Conservation (phyloP, 805 yeast species). For the Kodamaea sagamina region DNA sequence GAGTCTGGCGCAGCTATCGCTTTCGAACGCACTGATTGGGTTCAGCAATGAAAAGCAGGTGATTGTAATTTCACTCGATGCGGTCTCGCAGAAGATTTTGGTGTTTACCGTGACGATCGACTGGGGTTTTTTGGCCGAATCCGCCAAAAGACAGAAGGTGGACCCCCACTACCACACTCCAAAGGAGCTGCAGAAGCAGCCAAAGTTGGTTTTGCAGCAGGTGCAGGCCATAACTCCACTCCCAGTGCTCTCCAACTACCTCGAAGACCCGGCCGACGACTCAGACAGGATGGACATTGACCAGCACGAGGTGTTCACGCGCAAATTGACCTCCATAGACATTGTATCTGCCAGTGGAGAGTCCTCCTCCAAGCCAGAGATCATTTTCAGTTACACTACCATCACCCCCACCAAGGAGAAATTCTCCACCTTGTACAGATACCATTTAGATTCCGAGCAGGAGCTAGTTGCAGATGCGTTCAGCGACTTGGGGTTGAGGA, state of each 20-base stretch:
- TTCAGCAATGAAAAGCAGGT: slow-evolving; percentile 50
- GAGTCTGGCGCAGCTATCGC: slow-evolving; percentile 28
- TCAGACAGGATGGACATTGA: slow-evolving; percentile 17
- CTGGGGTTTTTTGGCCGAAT: slow-evolving; percentile 56
- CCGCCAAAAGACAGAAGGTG: slow-evolving; percentile 47
- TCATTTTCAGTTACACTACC: slow-evolving; percentile 44
- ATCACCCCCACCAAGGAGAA: slow-evolving; percentile 14
- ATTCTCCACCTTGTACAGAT: slow-evolving; percentile 30
- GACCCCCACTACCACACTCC: slow-evolving; percentile 56
- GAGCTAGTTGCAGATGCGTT: slow-evolving; percentile 33
- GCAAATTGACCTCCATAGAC: slow-evolving; percentile 34
- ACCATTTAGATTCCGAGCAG: slow-evolving; percentile 25
- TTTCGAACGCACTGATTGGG: slow-evolving; percentile 52
- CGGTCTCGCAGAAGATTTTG: slow-evolving; percentile 35
- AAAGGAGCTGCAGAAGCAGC: slow-evolving; percentile 42
- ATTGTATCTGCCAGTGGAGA: slow-evolving; percentile 49
- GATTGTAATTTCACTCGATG: slow-evolving; percentile 44
- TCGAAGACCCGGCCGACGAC: slow-evolving; percentile 17
- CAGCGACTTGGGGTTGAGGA: slow-evolving; percentile 30
- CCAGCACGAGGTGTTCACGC: slow-evolving; percentile 11
- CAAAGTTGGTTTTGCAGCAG: slow-evolving; percentile 39
- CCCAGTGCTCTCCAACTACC: slow-evolving; percentile 21
- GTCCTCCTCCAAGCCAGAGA: slow-evolving; percentile 44
- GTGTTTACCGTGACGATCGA: slow-evolving; percentile 48
- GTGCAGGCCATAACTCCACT: slow-evolving; percentile 30